Percentiles rank a stretch among this genome's conserved stretches.
These are phyloP conservation scores for Coemansia sp. DNA, from an alignment of 192 early-diverging fungal species.

Conservation along the genomic window DNA sequence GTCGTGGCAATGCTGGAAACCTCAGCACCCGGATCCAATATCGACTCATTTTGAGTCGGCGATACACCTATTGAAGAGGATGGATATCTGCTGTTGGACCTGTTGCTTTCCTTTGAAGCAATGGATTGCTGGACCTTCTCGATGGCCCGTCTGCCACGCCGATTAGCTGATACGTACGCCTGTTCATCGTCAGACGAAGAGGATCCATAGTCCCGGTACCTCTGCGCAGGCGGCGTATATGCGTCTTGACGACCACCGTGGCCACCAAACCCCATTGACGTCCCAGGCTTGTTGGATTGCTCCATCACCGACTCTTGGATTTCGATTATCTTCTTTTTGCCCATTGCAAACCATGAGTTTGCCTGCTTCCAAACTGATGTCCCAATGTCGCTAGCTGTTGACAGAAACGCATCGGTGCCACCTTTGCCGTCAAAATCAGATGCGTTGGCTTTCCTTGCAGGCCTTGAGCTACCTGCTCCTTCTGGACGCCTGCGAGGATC, in stretches of 20 bases:
- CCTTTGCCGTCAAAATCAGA: constrained; percentile 8
- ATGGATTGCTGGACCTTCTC: background rate
- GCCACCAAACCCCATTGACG: background rate
- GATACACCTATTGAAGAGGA: background rate
- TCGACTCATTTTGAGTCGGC: background rate
- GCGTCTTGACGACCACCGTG: constrained; percentile 9
- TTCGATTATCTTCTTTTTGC: constrained; percentile 55
- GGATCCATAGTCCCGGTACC: constrained; percentile 27
- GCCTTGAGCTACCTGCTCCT: background rate
- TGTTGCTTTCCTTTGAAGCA: background rate
- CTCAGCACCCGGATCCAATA: constrained; percentile 14
- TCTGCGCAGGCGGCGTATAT: constrained; percentile 15
- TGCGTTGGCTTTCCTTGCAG: background rate
- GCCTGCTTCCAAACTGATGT: constrained; percentile 53
- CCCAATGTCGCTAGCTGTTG: constrained; percentile 53
- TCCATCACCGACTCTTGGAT: constrained; percentile 50
- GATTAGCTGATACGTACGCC: constrained; percentile 31
- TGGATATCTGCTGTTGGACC: background rate
- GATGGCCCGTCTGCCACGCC: constrained; percentile 16
- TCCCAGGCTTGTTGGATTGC: constrained; percentile 17
- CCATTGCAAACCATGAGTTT: constrained; percentile 54
- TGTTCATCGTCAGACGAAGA: constrained; percentile 39
- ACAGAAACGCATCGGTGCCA: constrained; percentile 39
- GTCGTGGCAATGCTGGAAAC: constrained; percentile 1
- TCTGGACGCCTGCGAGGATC: constrained; percentile 10